These are phyloP conservation scores for Phytopythium sindhum DNA, from an alignment of 352 stramenopile species.

Conservation along the genomic window DNA sequence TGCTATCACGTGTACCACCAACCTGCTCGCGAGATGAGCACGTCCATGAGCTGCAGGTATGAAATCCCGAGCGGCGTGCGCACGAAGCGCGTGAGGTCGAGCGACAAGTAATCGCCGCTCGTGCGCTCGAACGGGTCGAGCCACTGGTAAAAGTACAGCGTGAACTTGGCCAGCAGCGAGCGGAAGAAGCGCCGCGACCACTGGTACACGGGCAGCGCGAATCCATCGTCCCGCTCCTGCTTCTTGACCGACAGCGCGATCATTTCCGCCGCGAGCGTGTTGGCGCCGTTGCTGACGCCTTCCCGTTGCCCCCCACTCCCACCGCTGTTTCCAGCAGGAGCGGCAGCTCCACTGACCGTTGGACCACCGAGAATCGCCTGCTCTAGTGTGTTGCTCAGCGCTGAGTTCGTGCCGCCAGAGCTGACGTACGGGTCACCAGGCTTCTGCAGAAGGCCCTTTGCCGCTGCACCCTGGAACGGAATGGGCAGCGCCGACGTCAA, in stretches of 20 bases:
- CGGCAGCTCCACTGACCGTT: conserved; percentile 8
- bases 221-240: conserved; percentile 74
- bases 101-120: conserved; percentile 47
- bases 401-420: conserved; percentile 22
- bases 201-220: conserved; percentile 74
- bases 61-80: conserved; percentile 73
- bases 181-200: conserved; percentile 81
- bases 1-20: conserved; percentile 13
- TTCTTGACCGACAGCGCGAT: conserved; percentile 72
- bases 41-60: conserved; percentile 81
- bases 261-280: conserved; percentile 68
- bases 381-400: conserved; percentile 56
- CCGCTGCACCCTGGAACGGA: conserved; percentile 8
- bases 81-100: conserved; percentile 69
- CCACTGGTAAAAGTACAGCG: conserved; percentile 81
- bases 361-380: conserved; percentile 59
- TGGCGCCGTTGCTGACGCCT: conserved; percentile 23
- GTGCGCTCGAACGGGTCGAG: conserved; percentile 68
- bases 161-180: conserved; percentile 82
- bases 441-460: conserved; percentile 33
- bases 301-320: conserved; percentile 20
- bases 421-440: conserved; percentile 46
- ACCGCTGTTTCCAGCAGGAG: conserved; percentile 3
- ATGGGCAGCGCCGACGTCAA: conserved; percentile 29
- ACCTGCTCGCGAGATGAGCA: conserved; percentile 67